These are phyloP conservation scores for Adansonia grandidieri DNA, from an alignment of 441 rosid genomes.

Conservation along the genomic window DNA sequence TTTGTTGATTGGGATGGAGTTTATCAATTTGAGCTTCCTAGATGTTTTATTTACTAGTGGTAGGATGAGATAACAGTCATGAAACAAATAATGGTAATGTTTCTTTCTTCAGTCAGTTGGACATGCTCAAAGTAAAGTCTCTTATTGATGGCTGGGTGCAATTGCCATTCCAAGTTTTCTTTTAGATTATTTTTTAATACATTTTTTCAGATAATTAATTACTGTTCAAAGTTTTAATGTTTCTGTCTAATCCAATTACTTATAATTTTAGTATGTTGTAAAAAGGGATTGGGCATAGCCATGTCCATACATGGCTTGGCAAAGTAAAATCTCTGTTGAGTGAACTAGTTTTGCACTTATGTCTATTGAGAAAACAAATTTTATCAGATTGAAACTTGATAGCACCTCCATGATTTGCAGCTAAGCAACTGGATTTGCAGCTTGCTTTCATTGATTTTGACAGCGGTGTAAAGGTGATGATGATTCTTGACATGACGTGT, in stretches of 20 bases:
- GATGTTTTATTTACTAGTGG: neutral
- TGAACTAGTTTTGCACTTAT: neutral
- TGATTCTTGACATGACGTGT: conserved; percentile 68
- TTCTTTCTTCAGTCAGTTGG: conserved; percentile 6
- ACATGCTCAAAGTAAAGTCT: neutral
- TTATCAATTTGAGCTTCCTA: neutral
- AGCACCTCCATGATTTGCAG: conserved; percentile 41
- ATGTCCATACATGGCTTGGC: neutral
- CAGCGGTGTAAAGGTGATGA: conserved; percentile 53
- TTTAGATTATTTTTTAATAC: too few species aligned
- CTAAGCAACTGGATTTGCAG: conserved; percentile 69
- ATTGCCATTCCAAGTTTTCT: too few species aligned
- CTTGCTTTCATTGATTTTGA: conserved; percentile 59
- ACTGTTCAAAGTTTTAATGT: conserved; percentile 7
- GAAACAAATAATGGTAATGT: neutral
- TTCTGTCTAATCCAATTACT: neutral
- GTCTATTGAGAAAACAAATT: neutral
- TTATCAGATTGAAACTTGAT: conserved; percentile 20
- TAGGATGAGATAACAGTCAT: conserved; percentile 15
- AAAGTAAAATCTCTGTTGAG: conserved; percentile 1
- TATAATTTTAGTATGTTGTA: neutral
- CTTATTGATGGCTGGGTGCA: neutral
- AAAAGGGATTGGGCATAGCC: neutral
- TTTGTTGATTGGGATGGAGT: neutral
- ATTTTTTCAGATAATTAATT: neutral